Base-by-base conservation (phyloP, 2,329 filamentous ascomycete genomes). In the Phoma sp. region DNA sequence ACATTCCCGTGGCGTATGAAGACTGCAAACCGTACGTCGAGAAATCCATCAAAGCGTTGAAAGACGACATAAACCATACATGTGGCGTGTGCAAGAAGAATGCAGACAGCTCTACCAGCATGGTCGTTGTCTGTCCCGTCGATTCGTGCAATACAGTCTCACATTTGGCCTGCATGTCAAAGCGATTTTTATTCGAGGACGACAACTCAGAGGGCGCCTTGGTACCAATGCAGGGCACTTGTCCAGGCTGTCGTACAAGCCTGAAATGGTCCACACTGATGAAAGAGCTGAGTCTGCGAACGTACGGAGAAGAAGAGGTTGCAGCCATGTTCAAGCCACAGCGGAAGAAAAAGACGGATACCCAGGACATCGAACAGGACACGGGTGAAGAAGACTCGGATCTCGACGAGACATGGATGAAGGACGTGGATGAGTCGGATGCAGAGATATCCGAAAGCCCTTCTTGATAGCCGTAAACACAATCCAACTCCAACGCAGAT, bases 211-310 rank as follows among this genome's bases (percentile, higher is more conserved):
- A 60, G 14, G 64, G 66, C 1, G 64, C 67, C 1, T 65, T 96
- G 1, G 68, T 96, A 1, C 93, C 93, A 0, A 79, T 83, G 1
- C 70, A 80, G 30, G 92, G 91, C 2, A 73, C 66, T 2, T 98
- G 93, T 75, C 91, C 91, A 0, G 77, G 77, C 18, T 98, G 93
- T 68, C 75, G 80, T 1, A 78, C 79, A 0, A 73, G 79, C 4
- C 76, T 92, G 2, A 72, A 80, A 45, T 98, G 93, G 93, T 79
- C 81, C 0, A 84, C 89, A 42, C 84, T 97, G 76, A 89, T 96
- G 78, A 93, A 87, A 69, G 93, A 96, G 70, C 75, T 96, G 63
- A 95, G 83, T 45, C 76, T 96, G 43, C 83, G 93, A 29, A 79
- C 85, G 32, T 83, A 90, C 23, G 92, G 89, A 0, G 75, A 82